Evolutionary conservation across 2,329 filamentous ascomycete genomes (phyloP), one percentile per base, ranked within the genome.

Genomic region (Proliferodiscus dingleyae): DNA sequence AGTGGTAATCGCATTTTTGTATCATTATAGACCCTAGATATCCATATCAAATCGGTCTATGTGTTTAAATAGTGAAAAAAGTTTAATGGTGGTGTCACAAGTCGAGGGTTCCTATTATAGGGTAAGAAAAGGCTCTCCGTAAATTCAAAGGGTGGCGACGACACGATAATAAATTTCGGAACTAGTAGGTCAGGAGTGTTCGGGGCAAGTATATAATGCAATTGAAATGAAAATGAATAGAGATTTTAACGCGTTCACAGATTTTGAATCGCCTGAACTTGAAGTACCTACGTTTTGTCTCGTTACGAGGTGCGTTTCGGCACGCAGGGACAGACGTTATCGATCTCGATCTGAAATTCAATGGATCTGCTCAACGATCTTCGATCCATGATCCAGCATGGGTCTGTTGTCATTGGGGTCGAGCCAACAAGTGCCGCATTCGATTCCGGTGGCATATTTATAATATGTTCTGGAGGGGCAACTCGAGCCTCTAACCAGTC

Each of bases 191-290:
- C 16, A 33, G 39, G 39, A 33, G 4, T 30, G 22, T 42, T 42
- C 28, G 39, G 39, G 26, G 33, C 11, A 42, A 15, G 29, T n/a
- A 32, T 8, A 32, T 32, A 32, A 32, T 41, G 19, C 29, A 46
- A n/a, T 21, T 46, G 19, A 46, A 46, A 41, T 41, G 3, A 40
- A 45, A 45, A 45, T 39, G 21, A 33, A 34, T 39, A 45, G 3
- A 37, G 23, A 37, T 37, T 41, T 41, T 41, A 23, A 41, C 11
- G 15, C 4, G 19, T 46, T 46, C 37, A 46, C 23, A 46, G 43
- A 46, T 41, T 46, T 41, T 23, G 4, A 36, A 19, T 41, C 34
- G 43, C 43, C 33, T 45, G 16, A 45, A 45, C 36, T 40, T 37
- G 23, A 42, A 32, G 38, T 42, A 37, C 30, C 30, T 26, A 26